Conservation (phyloP, 139 green algal species). For the Tetradesmus obliquus region DNA sequence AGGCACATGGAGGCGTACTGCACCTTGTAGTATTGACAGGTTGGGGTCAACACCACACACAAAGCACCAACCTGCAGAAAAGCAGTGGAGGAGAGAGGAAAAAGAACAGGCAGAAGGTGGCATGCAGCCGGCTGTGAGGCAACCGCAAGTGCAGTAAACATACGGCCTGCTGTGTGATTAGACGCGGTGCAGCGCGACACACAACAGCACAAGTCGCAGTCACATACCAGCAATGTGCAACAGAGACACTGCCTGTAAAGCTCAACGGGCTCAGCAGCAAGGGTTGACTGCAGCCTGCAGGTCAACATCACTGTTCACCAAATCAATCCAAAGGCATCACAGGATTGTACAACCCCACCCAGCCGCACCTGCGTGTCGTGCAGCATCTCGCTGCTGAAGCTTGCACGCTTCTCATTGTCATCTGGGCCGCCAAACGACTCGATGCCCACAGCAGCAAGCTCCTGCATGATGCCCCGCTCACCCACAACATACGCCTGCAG, state of each 20-base stretch:
- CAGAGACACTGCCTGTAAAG: too few relatives aligned
- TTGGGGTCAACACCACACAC: too few relatives aligned
- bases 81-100: too few relatives aligned
- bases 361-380: constrained; percentile 20
- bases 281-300: neutral
- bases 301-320: neutral
- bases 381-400: constrained; percentile 38
- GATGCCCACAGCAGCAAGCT: constrained; percentile 91
- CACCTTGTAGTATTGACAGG: neutral
- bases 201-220: too few relatives aligned
- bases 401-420: constrained; percentile 48
- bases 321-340: neutral
- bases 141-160: too few relatives aligned
- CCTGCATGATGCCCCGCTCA: constrained; percentile 91
- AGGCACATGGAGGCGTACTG: constrained; percentile 95
- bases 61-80: too few relatives aligned
- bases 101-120: too few relatives aligned
- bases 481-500: constrained; percentile 82
- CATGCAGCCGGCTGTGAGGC: too few relatives aligned
- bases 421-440: constrained; percentile 85
- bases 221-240: too few relatives aligned
- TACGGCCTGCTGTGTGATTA: too few relatives aligned
- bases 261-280: too few relatives aligned
- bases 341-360: neutral
- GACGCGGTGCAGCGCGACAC: too few relatives aligned